Conservation (phyloP, 1,139 yeast genomes). For the Geotrichum carabidarum region DNA sequence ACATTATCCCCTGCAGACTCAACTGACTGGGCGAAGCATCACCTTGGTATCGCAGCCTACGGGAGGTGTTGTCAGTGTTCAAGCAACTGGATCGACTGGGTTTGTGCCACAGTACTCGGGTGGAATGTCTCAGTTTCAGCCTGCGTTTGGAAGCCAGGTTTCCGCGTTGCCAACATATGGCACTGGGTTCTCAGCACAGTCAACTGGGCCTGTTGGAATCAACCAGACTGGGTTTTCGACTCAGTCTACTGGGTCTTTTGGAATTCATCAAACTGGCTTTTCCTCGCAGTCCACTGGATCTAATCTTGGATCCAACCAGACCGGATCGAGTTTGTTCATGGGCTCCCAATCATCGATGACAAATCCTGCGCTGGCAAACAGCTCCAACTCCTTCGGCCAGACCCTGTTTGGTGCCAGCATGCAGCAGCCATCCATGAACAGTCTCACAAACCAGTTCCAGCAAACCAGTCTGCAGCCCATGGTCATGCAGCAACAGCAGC, state of each 20-base stretch:
- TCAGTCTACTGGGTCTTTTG: not conserved
- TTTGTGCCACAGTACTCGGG: constrained; percentile 1
- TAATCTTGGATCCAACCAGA: not conserved
- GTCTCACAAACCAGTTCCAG: constrained; percentile 3
- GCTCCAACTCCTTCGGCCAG: constrained; percentile 8
- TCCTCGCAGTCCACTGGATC: constrained; percentile 1
- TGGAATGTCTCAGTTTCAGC: constrained; percentile 16
- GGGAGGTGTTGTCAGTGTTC: not conserved
- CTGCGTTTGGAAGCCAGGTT: constrained; percentile 11
- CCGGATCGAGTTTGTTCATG: not conserved
- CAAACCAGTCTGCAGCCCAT: constrained; percentile 5
- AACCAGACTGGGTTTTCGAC: not conserved
- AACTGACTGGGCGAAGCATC: constrained; percentile 9
- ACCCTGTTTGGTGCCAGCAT: constrained; percentile 1
- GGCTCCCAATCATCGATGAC: not conserved
- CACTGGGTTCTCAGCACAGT: not conserved
- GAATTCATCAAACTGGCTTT: not conserved
- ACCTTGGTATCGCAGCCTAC: constrained; percentile 3
- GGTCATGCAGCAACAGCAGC: no score
- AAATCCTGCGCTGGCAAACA: constrained; percentile 1
- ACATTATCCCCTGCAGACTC: constrained; percentile 19
- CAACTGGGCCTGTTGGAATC: not conserved
- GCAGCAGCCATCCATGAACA: constrained; percentile 1
- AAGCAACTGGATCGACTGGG: constrained; percentile 8
- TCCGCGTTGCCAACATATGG: not conserved